Base-by-base conservation (phyloP, 257 asterid species). In the Jaltomata sinuosa region DNA sequence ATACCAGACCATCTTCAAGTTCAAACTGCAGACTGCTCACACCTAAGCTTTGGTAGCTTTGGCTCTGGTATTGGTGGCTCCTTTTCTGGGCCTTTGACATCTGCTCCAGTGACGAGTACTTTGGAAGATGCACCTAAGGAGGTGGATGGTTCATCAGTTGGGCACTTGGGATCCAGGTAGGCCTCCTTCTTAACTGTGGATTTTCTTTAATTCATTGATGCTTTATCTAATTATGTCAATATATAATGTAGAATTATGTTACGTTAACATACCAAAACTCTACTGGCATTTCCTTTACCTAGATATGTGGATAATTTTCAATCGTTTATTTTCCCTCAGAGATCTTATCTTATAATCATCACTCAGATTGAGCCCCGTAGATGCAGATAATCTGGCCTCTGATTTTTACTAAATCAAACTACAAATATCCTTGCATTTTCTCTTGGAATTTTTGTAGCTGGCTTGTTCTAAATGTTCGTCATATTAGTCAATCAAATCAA, bases 11-110 rank as follows among this genome's bases (percentile, higher is more conserved):
- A 93, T 87, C 90, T 96, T 88, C 97, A 91, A 90, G 94, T 91
- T 83, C 95, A 93, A 87, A 83, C 90, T 72, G 96, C 92, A 49
- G 94, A 92, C 31, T 94, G 97, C 85, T 91, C 95, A 21, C 98
- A 96, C 94, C 90, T 96, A 89, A 93, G 94, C 92, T 96, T 96
- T 87, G 98, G 99, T 84, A 94, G 95, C 90, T 94, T 93, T 85
- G 91, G 94, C 52, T 81, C 94, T 84, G 90, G 85, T 65, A 85
- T 87, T 87, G 77, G 82, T 64, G 80, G 90, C 68, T 54, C 93
- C 52, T 72, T 90, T 82, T 84, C 97, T 59, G 97, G 91, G 84
- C 81, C 88, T 59, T 67, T 59, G 84, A 77, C 92, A 59, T 88
- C 97, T 47, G 82, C 65, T 18, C 94, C 97, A 61, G 90, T 74